These are phyloP conservation scores for Tephrocybe sp. DNA, from an alignment of 768 basidiomycete genomes.

Conservation along the genomic window DNA sequence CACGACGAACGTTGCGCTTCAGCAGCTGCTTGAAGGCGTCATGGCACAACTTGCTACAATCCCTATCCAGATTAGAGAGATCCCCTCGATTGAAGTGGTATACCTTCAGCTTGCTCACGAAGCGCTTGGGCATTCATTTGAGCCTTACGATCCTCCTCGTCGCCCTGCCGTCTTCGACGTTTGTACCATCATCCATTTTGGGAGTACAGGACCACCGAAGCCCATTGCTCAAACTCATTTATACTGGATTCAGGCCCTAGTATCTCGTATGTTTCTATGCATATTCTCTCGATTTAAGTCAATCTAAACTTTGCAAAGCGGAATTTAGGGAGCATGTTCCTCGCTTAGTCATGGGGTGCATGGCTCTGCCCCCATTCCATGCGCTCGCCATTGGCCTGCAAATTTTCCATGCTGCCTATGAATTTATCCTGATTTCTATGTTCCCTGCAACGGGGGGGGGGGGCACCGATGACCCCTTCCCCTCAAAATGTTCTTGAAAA, in stretches of 20 bases:
- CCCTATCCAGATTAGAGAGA: slow-evolving; percentile 3
- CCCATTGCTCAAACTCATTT: slow-evolving; percentile 28
- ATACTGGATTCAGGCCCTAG: slow-evolving; percentile 19
- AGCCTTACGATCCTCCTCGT: slow-evolving; percentile 1
- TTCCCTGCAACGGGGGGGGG: slow-evolving; percentile 22
- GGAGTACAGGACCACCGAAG: slow-evolving; percentile 37
- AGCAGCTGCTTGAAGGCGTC: slow-evolving; percentile 19
- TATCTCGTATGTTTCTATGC: slow-evolving; percentile 19
- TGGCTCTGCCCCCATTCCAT: slow-evolving; percentile 34
- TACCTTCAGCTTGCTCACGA: slow-evolving; percentile 15
- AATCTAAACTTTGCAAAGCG: background rate
- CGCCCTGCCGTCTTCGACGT: slow-evolving; percentile 15
- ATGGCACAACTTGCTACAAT: slow-evolving; percentile 8
- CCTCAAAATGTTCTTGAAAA: slow-evolving; percentile 31
- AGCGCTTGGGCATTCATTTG: slow-evolving; percentile 4
- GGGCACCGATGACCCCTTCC: slow-evolving; percentile 30
- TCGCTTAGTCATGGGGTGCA: slow-evolving; percentile 17
- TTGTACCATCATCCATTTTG: slow-evolving; percentile 32
- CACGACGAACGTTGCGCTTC: slow-evolving; percentile 22
- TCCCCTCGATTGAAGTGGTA: slow-evolving; percentile 3
- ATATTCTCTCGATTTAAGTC: background rate
- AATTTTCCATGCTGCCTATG: slow-evolving; percentile 23
- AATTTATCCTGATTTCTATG: slow-evolving; percentile 13
- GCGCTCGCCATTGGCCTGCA: slow-evolving; percentile 23
- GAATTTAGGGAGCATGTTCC: slow-evolving; percentile 12